phyloP scores from a whole-genome alignment of 1,284 basidiomycete genomes.

The Mycena citricolor region DNA sequence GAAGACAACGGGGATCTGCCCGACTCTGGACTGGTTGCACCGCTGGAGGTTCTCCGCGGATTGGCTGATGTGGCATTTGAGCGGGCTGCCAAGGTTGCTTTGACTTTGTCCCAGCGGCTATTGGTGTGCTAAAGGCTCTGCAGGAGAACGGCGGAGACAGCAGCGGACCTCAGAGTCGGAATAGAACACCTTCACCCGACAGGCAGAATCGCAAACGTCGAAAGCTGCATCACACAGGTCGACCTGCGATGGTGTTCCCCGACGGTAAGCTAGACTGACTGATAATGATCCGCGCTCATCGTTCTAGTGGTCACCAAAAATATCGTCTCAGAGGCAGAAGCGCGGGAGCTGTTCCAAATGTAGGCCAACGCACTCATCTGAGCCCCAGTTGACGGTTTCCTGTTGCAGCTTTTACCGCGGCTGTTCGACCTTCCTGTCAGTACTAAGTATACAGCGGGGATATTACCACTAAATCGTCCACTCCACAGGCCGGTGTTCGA shows the following conservation, averaged over 20 bases:
- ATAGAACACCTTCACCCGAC: slow-evolving; percentile 69
- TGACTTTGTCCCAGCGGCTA: slow-evolving; percentile 9
- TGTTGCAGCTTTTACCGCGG: slow-evolving; percentile 74
- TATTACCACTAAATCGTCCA: slow-evolving; percentile 4
- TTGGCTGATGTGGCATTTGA: slow-evolving; percentile 78
- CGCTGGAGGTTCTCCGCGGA: slow-evolving; percentile 79
- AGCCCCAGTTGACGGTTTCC: slow-evolving; percentile 21
- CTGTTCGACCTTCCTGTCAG: slow-evolving; percentile 80
- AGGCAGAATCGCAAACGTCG: slow-evolving; percentile 67
- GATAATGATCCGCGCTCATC: too few species aligned
- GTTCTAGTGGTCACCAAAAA: slow-evolving; percentile 79
- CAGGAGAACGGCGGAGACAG: slow-evolving; percentile 76
- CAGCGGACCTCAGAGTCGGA: slow-evolving; percentile 72
- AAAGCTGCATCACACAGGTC: slow-evolving; percentile 60
- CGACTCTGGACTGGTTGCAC: slow-evolving; percentile 76
- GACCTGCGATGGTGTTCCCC: slow-evolving; percentile 56
- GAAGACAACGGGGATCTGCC: slow-evolving; percentile 76
- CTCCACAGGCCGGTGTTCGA: slow-evolving; percentile 72
- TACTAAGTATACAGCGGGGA: slow-evolving; percentile 6
- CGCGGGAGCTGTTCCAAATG: slow-evolving; percentile 82
- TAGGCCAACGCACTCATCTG: slow-evolving; percentile 37
- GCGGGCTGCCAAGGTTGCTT: slow-evolving; percentile 67
- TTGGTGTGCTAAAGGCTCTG: slow-evolving; percentile 18
- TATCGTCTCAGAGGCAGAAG: slow-evolving; percentile 77
- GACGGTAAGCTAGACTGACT: slow-evolving; percentile 56